Conservation (phyloP, 1,139 yeast species). For the Blastobotrys petasosporus region DNA sequence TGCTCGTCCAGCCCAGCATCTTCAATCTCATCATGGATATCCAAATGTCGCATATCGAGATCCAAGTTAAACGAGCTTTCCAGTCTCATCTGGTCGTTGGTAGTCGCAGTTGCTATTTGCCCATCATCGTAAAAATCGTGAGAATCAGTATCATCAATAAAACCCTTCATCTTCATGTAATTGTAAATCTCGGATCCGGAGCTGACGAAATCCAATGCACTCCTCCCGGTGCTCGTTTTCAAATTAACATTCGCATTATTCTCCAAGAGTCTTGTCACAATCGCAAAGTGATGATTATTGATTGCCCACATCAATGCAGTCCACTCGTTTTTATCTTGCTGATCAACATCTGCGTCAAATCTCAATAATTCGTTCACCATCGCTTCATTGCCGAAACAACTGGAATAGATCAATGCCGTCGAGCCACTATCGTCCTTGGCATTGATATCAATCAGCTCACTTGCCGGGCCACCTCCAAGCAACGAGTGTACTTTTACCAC, state of each 20-base stretch:
- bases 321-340: conserved; percentile 39
- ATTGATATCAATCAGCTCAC: conserved; percentile 30
- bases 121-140: conserved; percentile 32
- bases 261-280: conserved; percentile 34
- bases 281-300: conserved; percentile 35
- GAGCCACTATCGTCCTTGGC: conserved; percentile 36
- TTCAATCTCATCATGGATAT: conserved; percentile 6
- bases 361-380: conserved; percentile 36
- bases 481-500: conserved; percentile 27
- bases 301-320: conserved; percentile 45
- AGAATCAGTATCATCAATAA: conserved; percentile 19
- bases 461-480: conserved; percentile 25
- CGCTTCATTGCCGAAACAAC: conserved; percentile 38
- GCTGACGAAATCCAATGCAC: conserved; percentile 35
- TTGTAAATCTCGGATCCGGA: conserved; percentile 31
- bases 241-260: conserved; percentile 33
- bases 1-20: conserved; percentile 18
- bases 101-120: conserved; percentile 12
- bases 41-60: conserved; percentile 29
- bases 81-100: conserved; percentile 23
- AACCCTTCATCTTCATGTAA: conserved; percentile 28
- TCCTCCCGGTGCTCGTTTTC: conserved; percentile 33
- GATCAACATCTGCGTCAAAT: conserved; percentile 36
- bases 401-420: conserved; percentile 37
- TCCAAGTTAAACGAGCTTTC: conserved; percentile 32